Percentiles rank a stretch among this genome's conserved stretches.
These are phyloP conservation scores for Paradendryphiella salina DNA, from an alignment of 2,329 filamentous ascomycete genomes.

Conservation along the genomic window DNA sequence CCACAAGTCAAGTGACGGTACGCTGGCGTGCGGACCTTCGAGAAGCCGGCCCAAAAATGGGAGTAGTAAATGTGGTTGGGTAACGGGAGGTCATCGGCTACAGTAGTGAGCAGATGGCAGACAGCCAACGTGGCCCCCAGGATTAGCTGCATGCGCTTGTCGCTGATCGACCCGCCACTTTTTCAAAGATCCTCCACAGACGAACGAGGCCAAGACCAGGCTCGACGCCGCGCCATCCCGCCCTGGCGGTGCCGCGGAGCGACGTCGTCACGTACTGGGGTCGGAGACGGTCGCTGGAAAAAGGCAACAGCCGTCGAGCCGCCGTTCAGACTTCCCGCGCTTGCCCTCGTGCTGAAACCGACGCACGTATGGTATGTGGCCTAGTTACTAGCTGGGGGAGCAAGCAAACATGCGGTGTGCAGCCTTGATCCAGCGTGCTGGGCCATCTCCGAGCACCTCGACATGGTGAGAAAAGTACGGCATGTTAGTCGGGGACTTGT, in stretches of 20 bases:
- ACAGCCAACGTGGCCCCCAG: constrained; percentile 47
- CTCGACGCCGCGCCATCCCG: constrained; percentile 43
- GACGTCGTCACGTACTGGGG: constrained; percentile 35
- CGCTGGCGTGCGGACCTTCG: constrained; percentile 26
- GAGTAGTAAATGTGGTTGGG: constrained; percentile 17
- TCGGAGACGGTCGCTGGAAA: constrained; percentile 40
- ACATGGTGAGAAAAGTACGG: background rate
- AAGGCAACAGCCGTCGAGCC: constrained; percentile 33
- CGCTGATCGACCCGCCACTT: constrained; percentile 47
- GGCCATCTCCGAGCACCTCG: constrained; percentile 1
- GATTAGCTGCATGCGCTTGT: constrained; percentile 47
- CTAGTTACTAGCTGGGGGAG: constrained; percentile 26
- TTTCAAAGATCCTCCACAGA: constrained; percentile 44
- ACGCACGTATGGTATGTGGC: constrained; percentile 28
- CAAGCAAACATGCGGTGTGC: constrained; percentile 32
- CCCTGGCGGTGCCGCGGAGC: constrained; percentile 36
- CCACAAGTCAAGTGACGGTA: background rate
- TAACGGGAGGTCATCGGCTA: constrained; percentile 28
- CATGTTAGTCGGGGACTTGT: constrained; percentile 13
- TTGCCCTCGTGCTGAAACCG: constrained; percentile 42
- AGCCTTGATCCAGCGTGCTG: constrained; percentile 2
- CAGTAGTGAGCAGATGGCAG: constrained; percentile 22
- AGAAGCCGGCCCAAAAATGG: constrained; percentile 22
- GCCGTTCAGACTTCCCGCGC: constrained; percentile 36
- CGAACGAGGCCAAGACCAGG: constrained; percentile 42